Evolutionary conservation across 2,329 filamentous ascomycete genomes (phyloP), one percentile per base, ranked within the genome.

Genomic region (Dryadomyces quercivorus): DNA sequence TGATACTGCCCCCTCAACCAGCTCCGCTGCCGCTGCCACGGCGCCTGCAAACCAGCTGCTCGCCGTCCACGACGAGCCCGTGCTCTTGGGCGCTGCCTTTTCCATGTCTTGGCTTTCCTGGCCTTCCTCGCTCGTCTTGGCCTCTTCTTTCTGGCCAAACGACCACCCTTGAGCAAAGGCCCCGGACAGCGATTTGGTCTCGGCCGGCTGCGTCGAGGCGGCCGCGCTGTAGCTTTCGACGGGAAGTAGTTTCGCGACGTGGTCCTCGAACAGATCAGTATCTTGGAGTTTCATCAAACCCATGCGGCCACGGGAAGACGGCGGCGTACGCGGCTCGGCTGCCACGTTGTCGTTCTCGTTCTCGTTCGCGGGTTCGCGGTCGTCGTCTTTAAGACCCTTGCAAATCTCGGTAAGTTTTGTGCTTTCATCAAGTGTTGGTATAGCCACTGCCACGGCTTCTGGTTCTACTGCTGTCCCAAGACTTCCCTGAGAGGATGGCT

Each of bases 181-280:
- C 12, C 10, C 36, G 9, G 36, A 12, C 36, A 40, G 15, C 4
- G 36, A 16, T 40, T 40, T 51, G 18, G 36, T n/a, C 47, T 46
- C 40, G 18, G 31, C 38, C 9, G 54, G 46, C 1, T 36, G 49
- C 2, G 60, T 56, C 50, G 62, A 58, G 47, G 53, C 46, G 12
- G 59, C 56, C 10, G 58, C 49, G 52, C 60, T 61, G 52, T 61
- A 58, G 53, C 59, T 61, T 18, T 55, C 51, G 16, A 62, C 45
- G 0, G 63, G 63, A 9, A 69, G 61, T 26, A 68, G 62, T 54
- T 65, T 63, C 0, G 66, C 66, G 1, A 64, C 61, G 8, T 67
- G 64, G 26, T 61, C 63, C n/a, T 65, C 63, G 45, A 63, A 64
- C 5, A 64, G 60, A 20, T 65, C 62, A 6, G 59, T 56, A 16